Evolutionary conservation across 2,329 filamentous ascomycete species (phyloP).

Genomic region (Aspergillus tamarii): DNA sequence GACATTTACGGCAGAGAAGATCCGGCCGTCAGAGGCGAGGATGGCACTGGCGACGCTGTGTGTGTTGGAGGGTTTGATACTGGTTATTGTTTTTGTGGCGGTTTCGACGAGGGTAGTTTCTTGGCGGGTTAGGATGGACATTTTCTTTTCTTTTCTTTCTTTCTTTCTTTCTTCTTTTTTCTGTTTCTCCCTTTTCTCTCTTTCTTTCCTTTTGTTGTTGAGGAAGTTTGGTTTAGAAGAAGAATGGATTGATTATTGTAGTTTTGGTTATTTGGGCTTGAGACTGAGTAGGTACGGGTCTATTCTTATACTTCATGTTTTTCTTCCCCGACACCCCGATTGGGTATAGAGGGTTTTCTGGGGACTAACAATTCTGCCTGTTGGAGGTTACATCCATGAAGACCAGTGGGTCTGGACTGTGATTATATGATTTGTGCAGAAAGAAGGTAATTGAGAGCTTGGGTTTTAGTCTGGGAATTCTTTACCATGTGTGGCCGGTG

Average conservation of each 20-base stretch:
- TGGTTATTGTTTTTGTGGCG: slow-evolving; percentile 25
- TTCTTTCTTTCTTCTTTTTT: background rate
- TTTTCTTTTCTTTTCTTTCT: background rate
- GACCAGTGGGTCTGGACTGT: no score
- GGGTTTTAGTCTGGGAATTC: background rate
- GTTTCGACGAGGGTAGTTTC: slow-evolving; percentile 23
- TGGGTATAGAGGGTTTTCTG: background rate
- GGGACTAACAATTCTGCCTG: background rate
- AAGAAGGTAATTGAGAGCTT: no score
- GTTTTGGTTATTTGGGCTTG: no score
- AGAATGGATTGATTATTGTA: no score
- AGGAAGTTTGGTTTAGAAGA: no score
- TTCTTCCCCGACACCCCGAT: background rate
- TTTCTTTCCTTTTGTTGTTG: background rate
- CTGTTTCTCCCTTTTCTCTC: no score
- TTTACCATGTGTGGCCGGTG: background rate
- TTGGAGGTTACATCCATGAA: background rate
- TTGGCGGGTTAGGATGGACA: slow-evolving; percentile 12
- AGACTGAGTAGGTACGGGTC: no score
- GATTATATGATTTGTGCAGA: background rate
- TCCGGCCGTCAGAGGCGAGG: slow-evolving; percentile 20
- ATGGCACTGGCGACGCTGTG: slow-evolving; percentile 28
- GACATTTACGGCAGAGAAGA: slow-evolving; percentile 32
- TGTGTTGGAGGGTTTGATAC: slow-evolving; percentile 25
- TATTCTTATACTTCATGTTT: no score